Evolutionary conservation across 306 rosid species (phyloP).

Genomic region (Malus sieversii): DNA sequence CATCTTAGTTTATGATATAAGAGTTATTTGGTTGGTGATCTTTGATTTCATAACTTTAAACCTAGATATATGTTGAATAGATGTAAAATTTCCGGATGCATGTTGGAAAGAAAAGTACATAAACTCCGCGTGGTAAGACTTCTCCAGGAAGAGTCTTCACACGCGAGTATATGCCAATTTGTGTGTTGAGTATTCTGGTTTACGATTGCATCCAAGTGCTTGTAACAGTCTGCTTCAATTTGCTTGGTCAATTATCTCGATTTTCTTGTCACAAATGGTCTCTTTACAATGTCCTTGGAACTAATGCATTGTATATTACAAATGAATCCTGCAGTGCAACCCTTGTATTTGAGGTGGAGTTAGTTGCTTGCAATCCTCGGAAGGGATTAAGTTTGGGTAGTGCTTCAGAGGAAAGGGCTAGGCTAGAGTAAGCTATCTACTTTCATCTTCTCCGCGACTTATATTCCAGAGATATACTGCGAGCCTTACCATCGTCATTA

Average conservation of each 20-base stretch:
- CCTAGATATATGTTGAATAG: neutral
- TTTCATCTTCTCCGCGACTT: neutral
- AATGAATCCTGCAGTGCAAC: constrained; percentile 58
- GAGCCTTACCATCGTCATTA: neutral
- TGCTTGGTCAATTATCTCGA: neutral
- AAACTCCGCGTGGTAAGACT: neutral
- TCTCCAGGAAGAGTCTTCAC: neutral
- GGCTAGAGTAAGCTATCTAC: constrained; percentile 71
- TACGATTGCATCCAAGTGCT: neutral
- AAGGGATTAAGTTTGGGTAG: constrained; percentile 80
- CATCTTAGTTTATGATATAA: neutral
- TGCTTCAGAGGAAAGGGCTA: constrained; percentile 91
- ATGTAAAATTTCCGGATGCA: neutral
- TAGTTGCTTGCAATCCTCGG: constrained; percentile 82
- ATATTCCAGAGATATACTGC: neutral
- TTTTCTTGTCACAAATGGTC: neutral
- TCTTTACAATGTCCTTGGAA: neutral
- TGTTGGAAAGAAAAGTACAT: neutral
- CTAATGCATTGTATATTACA: neutral
- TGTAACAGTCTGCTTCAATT: neutral
- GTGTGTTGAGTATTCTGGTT: neutral
- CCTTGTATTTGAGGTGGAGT: constrained; percentile 84
- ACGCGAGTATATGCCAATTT: neutral
- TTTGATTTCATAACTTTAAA: neutral
- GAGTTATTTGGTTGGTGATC: neutral